Conservation (phyloP, 805 yeast genomes). For the Ogataea glucozyma region DNA sequence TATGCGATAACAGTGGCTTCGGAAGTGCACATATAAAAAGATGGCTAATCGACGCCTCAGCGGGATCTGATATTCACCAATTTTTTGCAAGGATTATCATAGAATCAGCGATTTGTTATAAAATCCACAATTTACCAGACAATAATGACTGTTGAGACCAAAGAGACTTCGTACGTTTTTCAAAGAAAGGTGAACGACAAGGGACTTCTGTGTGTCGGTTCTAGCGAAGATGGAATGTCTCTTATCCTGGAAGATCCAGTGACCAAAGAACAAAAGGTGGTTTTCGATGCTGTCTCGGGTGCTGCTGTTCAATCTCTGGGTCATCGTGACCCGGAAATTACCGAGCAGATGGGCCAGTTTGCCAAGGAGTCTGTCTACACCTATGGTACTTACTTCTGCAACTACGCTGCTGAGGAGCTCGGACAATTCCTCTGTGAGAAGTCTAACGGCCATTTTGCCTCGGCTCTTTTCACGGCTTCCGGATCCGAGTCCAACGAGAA, state of each 20-base stretch:
- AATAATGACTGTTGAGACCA: slow-evolving; percentile 30
- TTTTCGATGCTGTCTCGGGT: slow-evolving; percentile 47
- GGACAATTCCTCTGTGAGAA: slow-evolving; percentile 44
- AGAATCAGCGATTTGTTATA: background rate
- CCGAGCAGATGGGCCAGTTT: slow-evolving; percentile 40
- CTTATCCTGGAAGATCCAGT: slow-evolving; percentile 43
- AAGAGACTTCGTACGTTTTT: slow-evolving; percentile 40
- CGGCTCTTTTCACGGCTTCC: slow-evolving; percentile 54
- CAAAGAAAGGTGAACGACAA: slow-evolving; percentile 42
- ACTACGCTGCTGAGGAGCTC: slow-evolving; percentile 43
- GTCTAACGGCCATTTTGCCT: slow-evolving; percentile 39
- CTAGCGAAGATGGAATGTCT: slow-evolving; percentile 45
- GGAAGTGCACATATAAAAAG: background rate
- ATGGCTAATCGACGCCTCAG: too few species aligned
- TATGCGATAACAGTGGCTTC: slow-evolving; percentile 3
- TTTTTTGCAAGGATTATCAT: too few species aligned
- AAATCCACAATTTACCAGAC: background rate
- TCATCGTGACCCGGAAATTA: slow-evolving; percentile 41
- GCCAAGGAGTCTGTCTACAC: slow-evolving; percentile 40
- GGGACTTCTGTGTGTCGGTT: slow-evolving; percentile 42
- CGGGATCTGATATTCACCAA: too few species aligned
- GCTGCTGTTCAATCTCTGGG: slow-evolving; percentile 51
- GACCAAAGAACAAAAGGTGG: slow-evolving; percentile 37
- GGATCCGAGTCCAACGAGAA: slow-evolving; percentile 83
- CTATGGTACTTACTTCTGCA: slow-evolving; percentile 35